Conservation (phyloP, 2,329 filamentous ascomycete genomes). For the Amesomyces nigricolor region DNA sequence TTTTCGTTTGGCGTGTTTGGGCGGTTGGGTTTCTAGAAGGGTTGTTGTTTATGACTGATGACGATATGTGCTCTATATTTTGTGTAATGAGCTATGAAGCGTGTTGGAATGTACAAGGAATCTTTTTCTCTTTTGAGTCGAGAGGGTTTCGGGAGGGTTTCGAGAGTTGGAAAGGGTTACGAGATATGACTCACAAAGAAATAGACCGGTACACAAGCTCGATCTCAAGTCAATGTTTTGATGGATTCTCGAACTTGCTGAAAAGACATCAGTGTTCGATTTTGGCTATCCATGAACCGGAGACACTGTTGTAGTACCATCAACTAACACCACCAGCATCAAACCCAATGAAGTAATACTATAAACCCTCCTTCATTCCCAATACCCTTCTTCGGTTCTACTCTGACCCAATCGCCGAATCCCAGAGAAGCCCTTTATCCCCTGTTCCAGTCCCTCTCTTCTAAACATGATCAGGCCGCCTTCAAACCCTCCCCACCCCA, state of each 20-base stretch:
- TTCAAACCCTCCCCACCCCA: slow-evolving; percentile 1
- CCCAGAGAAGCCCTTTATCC: no score
- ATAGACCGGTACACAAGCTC: not conserved
- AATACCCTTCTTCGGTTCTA: not conserved
- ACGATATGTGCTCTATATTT: not conserved
- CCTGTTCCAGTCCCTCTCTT: no score
- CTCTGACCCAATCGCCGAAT: no score
- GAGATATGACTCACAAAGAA: no score
- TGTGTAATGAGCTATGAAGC: not conserved
- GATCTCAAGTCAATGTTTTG: not conserved
- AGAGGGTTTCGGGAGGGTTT: no score
- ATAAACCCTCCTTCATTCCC: not conserved
- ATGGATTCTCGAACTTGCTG: not conserved
- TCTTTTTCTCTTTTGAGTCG: not conserved
- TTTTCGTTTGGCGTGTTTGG: not conserved
- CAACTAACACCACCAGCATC: not conserved
- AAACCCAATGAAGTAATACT: not conserved
- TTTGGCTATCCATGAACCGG: slow-evolving; percentile 1
- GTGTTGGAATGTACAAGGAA: not conserved
- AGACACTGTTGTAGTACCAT: not conserved
- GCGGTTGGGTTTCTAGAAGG: not conserved
- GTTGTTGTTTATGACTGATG: not conserved
- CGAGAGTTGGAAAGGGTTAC: no score
- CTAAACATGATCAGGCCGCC: no score
- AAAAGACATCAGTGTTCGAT: not conserved